Percentiles rank a stretch among this genome's conserved stretches.
These are phyloP conservation scores for Emmonsiellopsis sp. DNA, from an alignment of 2,329 filamentous ascomycete species.

Conservation along the genomic window DNA sequence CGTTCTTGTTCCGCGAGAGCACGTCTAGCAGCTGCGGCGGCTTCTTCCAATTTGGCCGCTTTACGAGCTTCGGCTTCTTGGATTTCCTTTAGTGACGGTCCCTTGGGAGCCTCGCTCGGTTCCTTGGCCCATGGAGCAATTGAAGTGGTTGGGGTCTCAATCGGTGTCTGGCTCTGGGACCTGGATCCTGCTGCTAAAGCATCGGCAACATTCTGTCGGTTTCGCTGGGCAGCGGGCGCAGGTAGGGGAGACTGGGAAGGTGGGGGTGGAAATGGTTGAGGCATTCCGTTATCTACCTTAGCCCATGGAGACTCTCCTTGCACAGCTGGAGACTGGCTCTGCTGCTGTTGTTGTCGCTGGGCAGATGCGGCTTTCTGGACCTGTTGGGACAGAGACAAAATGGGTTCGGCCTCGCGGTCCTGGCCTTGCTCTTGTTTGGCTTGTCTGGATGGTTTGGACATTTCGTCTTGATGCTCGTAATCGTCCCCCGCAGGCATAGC, in stretches of 20 bases:
- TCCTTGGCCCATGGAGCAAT: conserved; percentile 95
- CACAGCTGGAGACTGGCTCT: conserved; percentile 27
- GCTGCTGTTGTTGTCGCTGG: conserved; percentile 29
- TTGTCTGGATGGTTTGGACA: conserved; percentile 14
- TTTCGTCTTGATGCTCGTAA: conserved; percentile 19
- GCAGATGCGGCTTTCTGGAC: conserved; percentile 61
- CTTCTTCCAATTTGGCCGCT: conserved; percentile 78
- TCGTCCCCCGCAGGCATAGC: conserved; percentile 21
- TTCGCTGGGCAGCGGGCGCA: conserved; percentile 79
- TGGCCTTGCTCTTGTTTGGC: conserved; percentile 17
- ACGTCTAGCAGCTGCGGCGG: conserved; percentile 67
- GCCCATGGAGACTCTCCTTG: conserved; percentile 48
- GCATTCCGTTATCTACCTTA: conserved; percentile 56
- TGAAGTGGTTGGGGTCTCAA: conserved; percentile 58
- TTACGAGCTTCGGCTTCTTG: conserved; percentile 92
- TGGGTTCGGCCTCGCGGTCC: conserved; percentile 33
- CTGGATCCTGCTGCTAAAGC: conserved; percentile 54
- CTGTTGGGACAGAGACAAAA: conserved; percentile 70
- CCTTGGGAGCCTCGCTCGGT: conserved; percentile 60
- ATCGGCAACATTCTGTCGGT: conserved; percentile 74
- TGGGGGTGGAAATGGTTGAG: conserved; percentile 59
- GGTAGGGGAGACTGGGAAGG: conserved; percentile 74
- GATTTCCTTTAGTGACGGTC: conserved; percentile 90
- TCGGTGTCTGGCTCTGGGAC: conserved; percentile 69
- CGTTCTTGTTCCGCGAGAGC: conserved; percentile 73